These are phyloP conservation scores for Castanea sativa DNA, from an alignment of 306 rosid species.

Conservation along the genomic window DNA sequence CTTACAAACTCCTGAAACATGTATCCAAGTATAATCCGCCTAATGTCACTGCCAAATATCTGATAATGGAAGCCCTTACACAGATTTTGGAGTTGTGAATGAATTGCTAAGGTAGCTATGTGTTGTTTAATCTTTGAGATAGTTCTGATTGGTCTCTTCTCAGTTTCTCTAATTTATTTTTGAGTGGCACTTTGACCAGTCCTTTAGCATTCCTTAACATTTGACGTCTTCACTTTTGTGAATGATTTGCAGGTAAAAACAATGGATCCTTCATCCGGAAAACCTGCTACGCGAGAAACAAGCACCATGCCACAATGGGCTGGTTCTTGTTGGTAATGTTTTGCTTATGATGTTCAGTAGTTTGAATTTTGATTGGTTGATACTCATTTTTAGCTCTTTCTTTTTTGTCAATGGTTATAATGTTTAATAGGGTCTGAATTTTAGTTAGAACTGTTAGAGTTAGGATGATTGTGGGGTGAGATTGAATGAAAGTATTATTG, in stretches of 20 bases:
- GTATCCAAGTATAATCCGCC: too few species aligned
- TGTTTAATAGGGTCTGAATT: background rate
- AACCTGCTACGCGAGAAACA: conserved; percentile 84
- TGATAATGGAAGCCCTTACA: too few species aligned
- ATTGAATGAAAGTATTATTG: background rate
- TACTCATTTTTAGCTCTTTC: background rate
- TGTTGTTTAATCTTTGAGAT: background rate
- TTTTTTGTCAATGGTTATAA: background rate
- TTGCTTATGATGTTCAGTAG: conserved; percentile 19
- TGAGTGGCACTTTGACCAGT: background rate
- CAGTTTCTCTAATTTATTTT: background rate
- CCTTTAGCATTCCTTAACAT: conserved; percentile 7
- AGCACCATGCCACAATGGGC: conserved; percentile 99
- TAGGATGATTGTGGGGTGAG: background rate
- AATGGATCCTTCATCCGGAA: conserved; percentile 68
- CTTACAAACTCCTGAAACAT: too few species aligned
- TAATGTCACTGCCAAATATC: too few species aligned
- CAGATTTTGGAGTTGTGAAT: too few species aligned
- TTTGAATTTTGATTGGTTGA: background rate
- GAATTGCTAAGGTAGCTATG: background rate
- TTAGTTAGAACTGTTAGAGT: background rate
- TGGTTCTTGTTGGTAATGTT: conserved; percentile 93
- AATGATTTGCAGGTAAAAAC: conserved; percentile 54
- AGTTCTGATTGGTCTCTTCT: background rate
- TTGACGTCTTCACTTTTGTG: background rate